Conservation (phyloP, 148 eudicot species). For the Talinum fruticosum region DNA sequence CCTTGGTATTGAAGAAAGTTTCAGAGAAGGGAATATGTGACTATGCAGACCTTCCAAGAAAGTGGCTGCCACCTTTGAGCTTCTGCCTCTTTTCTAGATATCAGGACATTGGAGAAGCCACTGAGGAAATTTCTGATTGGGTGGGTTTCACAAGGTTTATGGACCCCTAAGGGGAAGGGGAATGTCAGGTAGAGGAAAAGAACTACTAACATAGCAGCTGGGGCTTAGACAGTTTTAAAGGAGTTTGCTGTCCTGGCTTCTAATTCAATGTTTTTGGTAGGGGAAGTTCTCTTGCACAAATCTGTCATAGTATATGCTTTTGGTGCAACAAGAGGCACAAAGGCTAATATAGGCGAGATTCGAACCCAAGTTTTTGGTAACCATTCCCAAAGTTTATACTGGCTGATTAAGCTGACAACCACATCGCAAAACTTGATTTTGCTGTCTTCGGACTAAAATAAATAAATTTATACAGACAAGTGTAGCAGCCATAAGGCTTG, state of each 20-base stretch:
- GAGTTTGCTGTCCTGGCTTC: neutral
- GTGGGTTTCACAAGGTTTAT: neutral
- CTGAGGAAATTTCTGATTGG: neutral
- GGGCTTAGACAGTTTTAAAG: neutral
- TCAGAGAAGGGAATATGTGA: neutral
- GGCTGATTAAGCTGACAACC: no score
- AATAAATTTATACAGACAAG: no score
- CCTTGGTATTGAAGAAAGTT: conserved; percentile 1
- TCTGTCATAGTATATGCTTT: neutral
- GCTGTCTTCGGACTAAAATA: no score
- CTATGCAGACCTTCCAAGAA: neutral
- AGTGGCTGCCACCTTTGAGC: neutral
- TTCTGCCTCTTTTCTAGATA: neutral
- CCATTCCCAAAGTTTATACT: no score
- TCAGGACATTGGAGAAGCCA: neutral
- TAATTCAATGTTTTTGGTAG: no score
- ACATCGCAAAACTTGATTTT: no score
- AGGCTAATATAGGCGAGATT: no score
- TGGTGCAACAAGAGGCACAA: no score
- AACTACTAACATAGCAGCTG: neutral
- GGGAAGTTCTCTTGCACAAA: neutral
- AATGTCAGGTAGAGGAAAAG: neutral
- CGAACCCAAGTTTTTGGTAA: no score
- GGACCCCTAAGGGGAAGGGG: neutral
- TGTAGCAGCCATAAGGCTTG: no score